These are phyloP conservation scores for Aeschynomene evenia DNA, from an alignment of 306 rosid species.

Conservation along the genomic window DNA sequence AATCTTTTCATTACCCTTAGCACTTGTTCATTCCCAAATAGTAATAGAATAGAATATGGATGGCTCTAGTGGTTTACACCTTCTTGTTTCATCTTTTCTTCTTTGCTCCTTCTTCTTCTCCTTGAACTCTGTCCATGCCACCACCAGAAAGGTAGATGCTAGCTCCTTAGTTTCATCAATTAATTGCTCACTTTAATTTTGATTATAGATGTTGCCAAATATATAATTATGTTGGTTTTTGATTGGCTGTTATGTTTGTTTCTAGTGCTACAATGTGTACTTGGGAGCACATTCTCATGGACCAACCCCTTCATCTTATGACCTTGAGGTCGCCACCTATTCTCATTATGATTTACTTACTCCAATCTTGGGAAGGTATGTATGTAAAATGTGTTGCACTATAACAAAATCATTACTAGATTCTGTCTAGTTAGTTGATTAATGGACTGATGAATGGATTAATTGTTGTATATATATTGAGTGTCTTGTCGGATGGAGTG, in stretches of 20 bases:
- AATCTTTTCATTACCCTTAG: too few relatives aligned
- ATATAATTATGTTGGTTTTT: too few relatives aligned
- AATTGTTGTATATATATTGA: not conserved
- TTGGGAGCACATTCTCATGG: slow-evolving; percentile 47
- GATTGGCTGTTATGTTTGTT: not conserved
- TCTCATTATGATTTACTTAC: slow-evolving; percentile 36
- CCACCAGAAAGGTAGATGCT: slow-evolving; percentile 35
- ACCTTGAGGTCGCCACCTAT: slow-evolving; percentile 37
- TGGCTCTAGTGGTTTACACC: not conserved
- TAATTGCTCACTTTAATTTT: not conserved
- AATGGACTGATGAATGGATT: not conserved
- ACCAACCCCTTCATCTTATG: slow-evolving; percentile 32
- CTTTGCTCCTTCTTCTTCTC: not conserved
- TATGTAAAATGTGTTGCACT: too few relatives aligned
- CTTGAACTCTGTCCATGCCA: slow-evolving; percentile 25
- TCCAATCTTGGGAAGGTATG: slow-evolving; percentile 42
- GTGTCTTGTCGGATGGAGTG: slow-evolving; percentile 53
- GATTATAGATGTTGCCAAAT: too few relatives aligned
- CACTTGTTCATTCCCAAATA: not conserved
- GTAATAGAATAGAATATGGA: slow-evolving; percentile 8
- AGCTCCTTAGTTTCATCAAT: not conserved
- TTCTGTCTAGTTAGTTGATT: too few relatives aligned
- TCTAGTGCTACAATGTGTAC: slow-evolving; percentile 43
- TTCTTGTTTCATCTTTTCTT: slow-evolving; percentile 24
- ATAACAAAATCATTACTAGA: not conserved